Conservation (phyloP, 805 yeast genomes). For the Cyberlindnera veronae region DNA sequence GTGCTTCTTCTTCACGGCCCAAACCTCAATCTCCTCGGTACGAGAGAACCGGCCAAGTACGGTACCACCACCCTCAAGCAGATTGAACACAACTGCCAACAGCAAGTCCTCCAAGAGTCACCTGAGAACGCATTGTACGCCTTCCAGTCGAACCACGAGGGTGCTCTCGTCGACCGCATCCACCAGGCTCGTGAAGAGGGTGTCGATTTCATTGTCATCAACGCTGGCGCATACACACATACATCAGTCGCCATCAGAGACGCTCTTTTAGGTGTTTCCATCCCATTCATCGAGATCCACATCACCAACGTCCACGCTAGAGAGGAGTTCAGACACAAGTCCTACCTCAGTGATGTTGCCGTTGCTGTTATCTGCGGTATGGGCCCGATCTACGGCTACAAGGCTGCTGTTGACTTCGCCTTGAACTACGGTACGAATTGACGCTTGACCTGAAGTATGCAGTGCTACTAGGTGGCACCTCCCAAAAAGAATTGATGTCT, state of each 20-base stretch:
- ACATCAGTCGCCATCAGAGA: conserved; percentile 49
- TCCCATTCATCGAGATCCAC: conserved; percentile 48
- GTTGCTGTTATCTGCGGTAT: conserved; percentile 37
- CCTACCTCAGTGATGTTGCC: conserved; percentile 46
- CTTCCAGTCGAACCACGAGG: conserved; percentile 45
- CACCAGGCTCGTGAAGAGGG: conserved; percentile 39
- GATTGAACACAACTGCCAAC: conserved; percentile 37
- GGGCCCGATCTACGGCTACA: conserved; percentile 29
- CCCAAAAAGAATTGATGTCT: background rate
- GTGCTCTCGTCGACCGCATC: conserved; percentile 43
- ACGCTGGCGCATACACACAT: conserved; percentile 53
- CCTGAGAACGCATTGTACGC: conserved; percentile 32
- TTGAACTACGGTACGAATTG: conserved; percentile 17
- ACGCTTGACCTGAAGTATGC: too few relatives aligned
- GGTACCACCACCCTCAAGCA: conserved; percentile 44
- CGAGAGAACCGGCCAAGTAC: conserved; percentile 48
- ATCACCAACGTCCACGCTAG: conserved; percentile 50
- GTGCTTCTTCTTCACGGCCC: conserved; percentile 49
- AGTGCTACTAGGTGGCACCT: too few relatives aligned
- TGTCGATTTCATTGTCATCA: conserved; percentile 42
- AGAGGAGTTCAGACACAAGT: conserved; percentile 48
- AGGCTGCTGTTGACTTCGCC: conserved; percentile 29
- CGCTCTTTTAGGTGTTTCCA: conserved; percentile 45
- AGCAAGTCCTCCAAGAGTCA: conserved; percentile 21
- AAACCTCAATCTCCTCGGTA: conserved; percentile 46